phyloP scores from a whole-genome alignment of 164 flowering plant species.

The Magnolia sinica region DNA sequence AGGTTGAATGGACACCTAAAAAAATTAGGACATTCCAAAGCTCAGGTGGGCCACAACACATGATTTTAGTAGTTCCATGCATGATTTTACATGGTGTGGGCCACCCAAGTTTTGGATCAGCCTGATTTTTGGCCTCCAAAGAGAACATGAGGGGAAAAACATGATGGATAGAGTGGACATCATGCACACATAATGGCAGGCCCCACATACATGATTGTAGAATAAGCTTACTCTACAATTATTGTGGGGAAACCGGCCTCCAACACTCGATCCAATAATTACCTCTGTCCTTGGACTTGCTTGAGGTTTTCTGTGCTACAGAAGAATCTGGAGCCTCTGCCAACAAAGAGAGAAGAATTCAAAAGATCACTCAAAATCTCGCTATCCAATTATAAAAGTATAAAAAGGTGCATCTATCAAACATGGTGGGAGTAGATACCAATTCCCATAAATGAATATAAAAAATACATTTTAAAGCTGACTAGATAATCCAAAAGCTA shows the following conservation, averaged over 20 bases:
- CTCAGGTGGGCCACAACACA: no score
- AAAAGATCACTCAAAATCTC: background rate
- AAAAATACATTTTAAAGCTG: background rate
- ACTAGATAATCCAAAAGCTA: no score
- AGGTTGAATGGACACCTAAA: no score
- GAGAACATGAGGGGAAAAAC: no score
- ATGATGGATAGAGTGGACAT: background rate
- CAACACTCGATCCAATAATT: background rate
- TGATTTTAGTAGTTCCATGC: no score
- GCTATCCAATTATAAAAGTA: background rate
- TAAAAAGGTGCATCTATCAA: background rate
- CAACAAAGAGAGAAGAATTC: background rate
- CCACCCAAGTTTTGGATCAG: background rate
- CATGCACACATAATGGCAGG: background rate
- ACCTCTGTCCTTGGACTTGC: slow-evolving; percentile 72
- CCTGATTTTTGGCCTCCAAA: background rate
- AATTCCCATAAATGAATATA: background rate
- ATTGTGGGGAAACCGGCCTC: no score
- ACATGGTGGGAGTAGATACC: background rate
- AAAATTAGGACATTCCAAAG: no score
- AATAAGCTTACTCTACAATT: background rate
- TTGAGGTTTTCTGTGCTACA: slow-evolving; percentile 32
- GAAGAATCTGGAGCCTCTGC: slow-evolving; percentile 47
- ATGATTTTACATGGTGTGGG: background rate
- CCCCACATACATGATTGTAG: background rate